These are phyloP conservation scores for Leishmania arabica DNA, from an alignment of 208 protist species.

Conservation along the genomic window DNA sequence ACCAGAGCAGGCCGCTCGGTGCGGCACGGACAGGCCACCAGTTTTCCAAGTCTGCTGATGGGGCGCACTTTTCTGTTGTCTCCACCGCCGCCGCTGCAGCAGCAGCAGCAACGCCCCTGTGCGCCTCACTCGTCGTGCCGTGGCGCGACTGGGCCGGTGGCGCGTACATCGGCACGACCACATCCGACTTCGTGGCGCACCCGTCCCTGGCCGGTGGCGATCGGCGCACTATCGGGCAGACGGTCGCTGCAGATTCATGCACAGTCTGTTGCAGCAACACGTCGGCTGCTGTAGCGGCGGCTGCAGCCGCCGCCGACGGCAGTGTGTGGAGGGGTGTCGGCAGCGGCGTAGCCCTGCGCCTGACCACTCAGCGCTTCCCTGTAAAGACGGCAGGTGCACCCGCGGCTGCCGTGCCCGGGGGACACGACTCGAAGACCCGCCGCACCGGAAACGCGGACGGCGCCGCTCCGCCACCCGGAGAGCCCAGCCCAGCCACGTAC, in stretches of 20 bases:
- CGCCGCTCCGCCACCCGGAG: constrained; percentile 16
- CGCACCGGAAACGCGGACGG: not conserved
- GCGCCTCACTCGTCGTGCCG: constrained; percentile 16
- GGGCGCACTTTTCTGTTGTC: constrained; percentile 18
- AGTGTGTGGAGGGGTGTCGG: constrained; percentile 29
- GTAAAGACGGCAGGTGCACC: not conserved
- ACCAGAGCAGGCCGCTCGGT: constrained; percentile 18
- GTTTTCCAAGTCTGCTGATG: constrained; percentile 25
- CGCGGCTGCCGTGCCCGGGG: not conserved
- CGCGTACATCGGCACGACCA: constrained; percentile 29
- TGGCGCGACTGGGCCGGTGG: constrained; percentile 36
- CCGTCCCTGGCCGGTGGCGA: constrained; percentile 21
- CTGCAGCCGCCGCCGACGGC: not conserved
- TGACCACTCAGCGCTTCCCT: constrained; percentile 32
- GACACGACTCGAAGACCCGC: not conserved
- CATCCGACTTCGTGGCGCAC: constrained; percentile 25
- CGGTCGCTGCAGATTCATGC: not conserved
- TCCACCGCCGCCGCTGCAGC: not conserved
- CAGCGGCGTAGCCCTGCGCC: constrained; percentile 31
- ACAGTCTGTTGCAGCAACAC: not conserved
- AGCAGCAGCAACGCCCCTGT: not conserved
- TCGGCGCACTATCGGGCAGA: constrained; percentile 10
- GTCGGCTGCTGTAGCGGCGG: not conserved
- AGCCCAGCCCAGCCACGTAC: constrained; percentile 34
- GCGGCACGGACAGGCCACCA: constrained; percentile 15